These are phyloP conservation scores for Inonotus hispidus DNA, from an alignment of 1,284 basidiomycete species.

Conservation along the genomic window DNA sequence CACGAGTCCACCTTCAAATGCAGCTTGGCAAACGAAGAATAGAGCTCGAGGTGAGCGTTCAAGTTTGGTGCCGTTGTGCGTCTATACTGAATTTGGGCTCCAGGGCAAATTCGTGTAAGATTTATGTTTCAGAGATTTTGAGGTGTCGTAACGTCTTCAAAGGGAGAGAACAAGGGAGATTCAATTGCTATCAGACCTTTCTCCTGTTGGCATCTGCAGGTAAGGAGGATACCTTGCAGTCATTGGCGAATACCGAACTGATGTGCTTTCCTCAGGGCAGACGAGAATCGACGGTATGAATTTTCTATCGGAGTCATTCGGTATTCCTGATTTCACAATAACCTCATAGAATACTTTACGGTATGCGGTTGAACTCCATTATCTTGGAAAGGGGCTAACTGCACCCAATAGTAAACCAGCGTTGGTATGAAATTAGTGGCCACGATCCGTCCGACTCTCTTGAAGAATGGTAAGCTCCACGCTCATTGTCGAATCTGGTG, in stretches of 20 bases:
- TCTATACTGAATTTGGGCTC: neutral
- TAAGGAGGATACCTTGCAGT: neutral
- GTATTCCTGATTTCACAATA: neutral
- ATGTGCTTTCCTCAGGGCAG: constrained; percentile 15
- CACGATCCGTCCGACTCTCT: constrained; percentile 7
- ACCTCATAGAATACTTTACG: constrained; percentile 12
- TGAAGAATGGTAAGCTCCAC: constrained; percentile 16
- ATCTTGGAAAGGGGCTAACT: neutral
- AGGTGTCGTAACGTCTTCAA: constrained; percentile 21
- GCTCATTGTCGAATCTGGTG: too few species aligned
- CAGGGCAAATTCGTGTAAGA: constrained; percentile 1
- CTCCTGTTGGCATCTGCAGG: constrained; percentile 23
- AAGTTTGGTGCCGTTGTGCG: neutral
- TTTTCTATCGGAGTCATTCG: neutral
- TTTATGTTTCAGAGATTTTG: constrained; percentile 21
- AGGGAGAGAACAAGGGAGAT: constrained; percentile 27
- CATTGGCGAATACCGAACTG: neutral
- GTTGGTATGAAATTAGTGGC: constrained; percentile 23
- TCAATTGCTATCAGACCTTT: constrained; percentile 22
- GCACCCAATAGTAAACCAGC: constrained; percentile 16
- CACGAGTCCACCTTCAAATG: constrained; percentile 29
- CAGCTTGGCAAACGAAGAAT: constrained; percentile 26
- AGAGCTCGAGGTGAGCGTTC: constrained; percentile 27
- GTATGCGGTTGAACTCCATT: neutral
- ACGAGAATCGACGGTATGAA: constrained; percentile 19